A percentile compares a stretch with the other conserved stretches of the same genome.
phyloP scores from a whole-genome alignment of 352 stramenopile species.

The Peronospora belbahrii region DNA sequence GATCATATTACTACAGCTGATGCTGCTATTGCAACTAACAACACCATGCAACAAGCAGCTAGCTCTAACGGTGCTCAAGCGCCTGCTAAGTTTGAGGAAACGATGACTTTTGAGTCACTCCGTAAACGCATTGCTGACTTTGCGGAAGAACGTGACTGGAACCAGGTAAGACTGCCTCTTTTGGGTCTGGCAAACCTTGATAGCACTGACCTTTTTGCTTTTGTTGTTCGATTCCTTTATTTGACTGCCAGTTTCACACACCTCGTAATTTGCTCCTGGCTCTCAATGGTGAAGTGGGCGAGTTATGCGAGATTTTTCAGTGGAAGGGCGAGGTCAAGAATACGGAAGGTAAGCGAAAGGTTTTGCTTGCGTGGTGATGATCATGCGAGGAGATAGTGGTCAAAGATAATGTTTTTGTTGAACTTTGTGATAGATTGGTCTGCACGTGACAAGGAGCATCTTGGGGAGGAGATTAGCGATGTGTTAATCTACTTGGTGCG shows the following conservation, averaged over 20 bases:
- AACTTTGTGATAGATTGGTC: constrained; percentile 45
- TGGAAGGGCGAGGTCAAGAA: constrained; percentile 87
- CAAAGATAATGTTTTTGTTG: not conserved
- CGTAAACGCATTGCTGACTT: constrained; percentile 47
- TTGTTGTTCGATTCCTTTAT: not conserved
- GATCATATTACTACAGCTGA: constrained; percentile 19
- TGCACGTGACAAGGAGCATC: constrained; percentile 78
- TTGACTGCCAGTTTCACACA: constrained; percentile 45
- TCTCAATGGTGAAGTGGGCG: constrained; percentile 91
- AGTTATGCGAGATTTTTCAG: constrained; percentile 92
- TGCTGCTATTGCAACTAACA: constrained; percentile 15
- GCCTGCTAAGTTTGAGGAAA: constrained; percentile 39
- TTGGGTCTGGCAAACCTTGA: not conserved
- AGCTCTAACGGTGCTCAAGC: constrained; percentile 3
- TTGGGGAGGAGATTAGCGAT: constrained; percentile 95
- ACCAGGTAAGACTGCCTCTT: constrained; percentile 45
- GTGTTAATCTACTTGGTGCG: constrained; percentile 95
- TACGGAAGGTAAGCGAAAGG: constrained; percentile 36
- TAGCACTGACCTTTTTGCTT: not conserved
- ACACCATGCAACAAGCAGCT: constrained; percentile 5
- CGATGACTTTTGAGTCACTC: constrained; percentile 52
- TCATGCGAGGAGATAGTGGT: not conserved
- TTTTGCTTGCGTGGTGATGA: not conserved
- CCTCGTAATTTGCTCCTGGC: constrained; percentile 92
- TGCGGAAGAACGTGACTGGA: constrained; percentile 55